These are phyloP conservation scores for Venturia effusa DNA, from an alignment of 2,329 filamentous ascomycete genomes.

Conservation along the genomic window DNA sequence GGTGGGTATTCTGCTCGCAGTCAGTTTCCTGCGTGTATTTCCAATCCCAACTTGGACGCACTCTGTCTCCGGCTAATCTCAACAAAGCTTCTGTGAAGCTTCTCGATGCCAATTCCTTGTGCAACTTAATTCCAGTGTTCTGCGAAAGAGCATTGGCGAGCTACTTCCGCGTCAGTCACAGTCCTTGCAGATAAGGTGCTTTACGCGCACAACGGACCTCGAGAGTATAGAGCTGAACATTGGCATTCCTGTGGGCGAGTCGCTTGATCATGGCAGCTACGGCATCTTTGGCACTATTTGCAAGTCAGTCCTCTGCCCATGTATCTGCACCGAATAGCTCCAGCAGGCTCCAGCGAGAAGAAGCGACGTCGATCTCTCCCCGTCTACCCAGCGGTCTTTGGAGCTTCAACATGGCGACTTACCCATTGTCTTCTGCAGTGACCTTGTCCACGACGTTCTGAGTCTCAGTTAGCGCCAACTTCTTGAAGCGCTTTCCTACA, in stretches of 20 bases:
- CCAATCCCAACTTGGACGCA: constrained; percentile 15
- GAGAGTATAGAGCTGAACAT: constrained; percentile 90
- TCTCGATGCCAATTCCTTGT: constrained; percentile 80
- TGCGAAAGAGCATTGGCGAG: constrained; percentile 85
- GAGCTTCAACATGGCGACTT: constrained; percentile 8
- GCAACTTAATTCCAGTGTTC: constrained; percentile 78
- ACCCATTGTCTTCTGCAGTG: constrained; percentile 37
- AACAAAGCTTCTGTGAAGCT: constrained; percentile 91
- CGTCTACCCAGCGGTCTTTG: constrained; percentile 4
- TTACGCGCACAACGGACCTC: constrained; percentile 34
- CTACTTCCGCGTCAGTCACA: constrained; percentile 28
- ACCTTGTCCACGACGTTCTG: constrained; percentile 53
- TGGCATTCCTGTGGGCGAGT: constrained; percentile 85
- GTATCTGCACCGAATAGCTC: constrained; percentile 9
- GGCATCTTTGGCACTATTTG: constrained; percentile 59
- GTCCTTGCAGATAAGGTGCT: constrained; percentile 27
- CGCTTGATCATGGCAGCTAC: constrained; percentile 86
- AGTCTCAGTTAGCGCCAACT: constrained; percentile 12
- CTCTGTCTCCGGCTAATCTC: constrained; percentile 75
- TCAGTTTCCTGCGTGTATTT: constrained; percentile 18
- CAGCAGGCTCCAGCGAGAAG: background rate
- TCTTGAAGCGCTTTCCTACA: constrained; percentile 7
- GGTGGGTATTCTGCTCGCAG: constrained; percentile 61
- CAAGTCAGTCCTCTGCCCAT: background rate
- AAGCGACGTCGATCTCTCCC: background rate